Evolutionary conservation across 2,329 filamentous ascomycete genomes (phyloP), one percentile per base, ranked within the genome.

Genomic region (Ceratocystis ficicola): DNA sequence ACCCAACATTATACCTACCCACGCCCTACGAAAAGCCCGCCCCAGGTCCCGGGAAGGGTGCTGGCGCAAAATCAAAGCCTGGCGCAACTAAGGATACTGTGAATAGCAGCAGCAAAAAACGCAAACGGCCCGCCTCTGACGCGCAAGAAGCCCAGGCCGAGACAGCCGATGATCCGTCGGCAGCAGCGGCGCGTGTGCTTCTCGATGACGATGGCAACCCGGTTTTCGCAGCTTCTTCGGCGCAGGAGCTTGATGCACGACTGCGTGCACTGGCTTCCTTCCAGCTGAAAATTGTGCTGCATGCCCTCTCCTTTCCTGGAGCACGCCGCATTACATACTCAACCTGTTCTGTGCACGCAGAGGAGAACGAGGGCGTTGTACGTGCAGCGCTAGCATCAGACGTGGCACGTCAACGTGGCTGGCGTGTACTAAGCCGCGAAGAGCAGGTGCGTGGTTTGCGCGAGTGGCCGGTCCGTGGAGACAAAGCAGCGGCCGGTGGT

Each of bases 331-430:
- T 97, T 55, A 92, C 90, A 0, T 99, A 97, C 73, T 96, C 91
- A 44, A 97, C 94, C 0, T 99, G 94, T 73, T 97, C 93, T 0
- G 78, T 96, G 1, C 87, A 97, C 73, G 82, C 84, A 0, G 83
- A 89, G 69, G 94, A 99, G 74, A 97, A 99, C 71, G 94, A 99
- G 75, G 76, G 81, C 1, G 92, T 97, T 0, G 90, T 96, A 0
- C 75, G 86, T 66, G 80, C 82, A 60, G 88, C 90, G 0, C 77
- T 97, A 46, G 74, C 75, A 5, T 93, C 89, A 0, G 77, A 83
- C 0, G 74, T 88, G 10, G 91, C 90, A 0, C 79, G 76, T 69
- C 73, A 79, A 67, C 76, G 81, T 32, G 89, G 90, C 0, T 99
- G 94, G 94, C 81, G 82, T 44, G 80, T 96, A n/a, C 73, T 95